Percentiles rank a stretch among this genome's conserved stretches.
Conservation (phyloP, 371 early-diverging fungal species). For the Rhizopus delemar region DNA sequence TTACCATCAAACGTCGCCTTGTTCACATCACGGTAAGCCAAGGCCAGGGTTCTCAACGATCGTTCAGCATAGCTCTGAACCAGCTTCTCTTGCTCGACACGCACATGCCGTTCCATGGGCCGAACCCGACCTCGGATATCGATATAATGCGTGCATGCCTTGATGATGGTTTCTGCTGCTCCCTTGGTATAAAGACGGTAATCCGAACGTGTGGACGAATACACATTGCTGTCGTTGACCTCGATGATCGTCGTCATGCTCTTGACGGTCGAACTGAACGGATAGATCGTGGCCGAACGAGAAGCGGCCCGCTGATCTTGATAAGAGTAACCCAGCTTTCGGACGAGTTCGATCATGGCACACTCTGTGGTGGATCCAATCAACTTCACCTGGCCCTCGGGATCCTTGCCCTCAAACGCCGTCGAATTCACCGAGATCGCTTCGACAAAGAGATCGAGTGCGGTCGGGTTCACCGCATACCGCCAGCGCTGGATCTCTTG, state of each 20-base stretch:
- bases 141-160: slow-evolving; percentile 44
- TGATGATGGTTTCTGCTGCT: slow-evolving; percentile 61
- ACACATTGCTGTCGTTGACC: slow-evolving; percentile 25
- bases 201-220: slow-evolving; percentile 6
- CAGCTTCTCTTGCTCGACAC: slow-evolving; percentile 33
- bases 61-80: slow-evolving; percentile 62
- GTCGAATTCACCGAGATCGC: slow-evolving; percentile 72
- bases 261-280: slow-evolving; percentile 62
- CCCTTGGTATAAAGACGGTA: slow-evolving; percentile 57
- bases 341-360: slow-evolving; percentile 69
- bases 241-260: slow-evolving; percentile 55
- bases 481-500: slow-evolving; percentile 39
- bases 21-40: slow-evolving; percentile 64
- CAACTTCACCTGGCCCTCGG: slow-evolving; percentile 52
- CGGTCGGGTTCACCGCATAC: slow-evolving; percentile 28
- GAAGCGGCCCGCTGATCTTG: slow-evolving; percentile 32
- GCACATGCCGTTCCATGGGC: slow-evolving; percentile 33
- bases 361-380: slow-evolving; percentile 45
- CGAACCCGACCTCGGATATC: slow-evolving; percentile 38
- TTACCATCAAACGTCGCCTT: slow-evolving; percentile 19
- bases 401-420: slow-evolving; percentile 64
- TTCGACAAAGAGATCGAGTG: slow-evolving; percentile 36
- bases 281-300: slow-evolving; percentile 44
- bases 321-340: slow-evolving; percentile 47
- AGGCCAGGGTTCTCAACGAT: slow-evolving; percentile 69